Percentiles rank a stretch among this genome's conserved stretches.
phyloP scores from a whole-genome alignment of 2,329 filamentous ascomycete species.

The Apiospora hydei region DNA sequence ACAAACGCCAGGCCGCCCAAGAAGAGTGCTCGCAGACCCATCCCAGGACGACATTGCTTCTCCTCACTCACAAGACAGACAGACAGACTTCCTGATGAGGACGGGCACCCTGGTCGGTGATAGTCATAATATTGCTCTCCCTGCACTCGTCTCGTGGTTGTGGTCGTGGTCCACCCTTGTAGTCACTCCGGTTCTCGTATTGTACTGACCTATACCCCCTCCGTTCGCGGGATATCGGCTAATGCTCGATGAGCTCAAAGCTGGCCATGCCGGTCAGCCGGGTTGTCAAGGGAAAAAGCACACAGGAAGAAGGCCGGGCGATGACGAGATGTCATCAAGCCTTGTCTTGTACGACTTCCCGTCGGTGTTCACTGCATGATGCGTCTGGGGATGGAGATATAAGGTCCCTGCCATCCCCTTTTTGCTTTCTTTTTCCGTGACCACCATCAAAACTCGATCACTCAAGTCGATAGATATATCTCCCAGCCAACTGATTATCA shows the following conservation, averaged over 20 bases:
- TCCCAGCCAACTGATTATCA: constrained; percentile 22
- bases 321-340: constrained; percentile 33
- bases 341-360: constrained; percentile 30
- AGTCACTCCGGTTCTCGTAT: constrained; percentile 32
- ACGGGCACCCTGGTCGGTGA: neutral
- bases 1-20: neutral
- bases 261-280: constrained; percentile 26
- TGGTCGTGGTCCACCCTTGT: neutral
- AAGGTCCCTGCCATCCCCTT: constrained; percentile 32
- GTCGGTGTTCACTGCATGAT: constrained; percentile 22
- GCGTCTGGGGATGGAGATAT: constrained; percentile 35
- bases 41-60: neutral
- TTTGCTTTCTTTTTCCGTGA: constrained; percentile 27
- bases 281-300: constrained; percentile 25
- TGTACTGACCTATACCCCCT: constrained; percentile 17
- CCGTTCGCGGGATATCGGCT: constrained; percentile 25
- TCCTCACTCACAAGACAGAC: neutral
- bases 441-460: constrained; percentile 30
- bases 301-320: constrained; percentile 25
- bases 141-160: neutral
- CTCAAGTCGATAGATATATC: constrained; percentile 19
- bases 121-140: neutral
- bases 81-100: neutral
- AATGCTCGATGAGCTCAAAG: constrained; percentile 25
- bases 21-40: neutral